Base-by-base conservation (phyloP, 305 asterid genomes). In the Plantago coronopus region DNA sequence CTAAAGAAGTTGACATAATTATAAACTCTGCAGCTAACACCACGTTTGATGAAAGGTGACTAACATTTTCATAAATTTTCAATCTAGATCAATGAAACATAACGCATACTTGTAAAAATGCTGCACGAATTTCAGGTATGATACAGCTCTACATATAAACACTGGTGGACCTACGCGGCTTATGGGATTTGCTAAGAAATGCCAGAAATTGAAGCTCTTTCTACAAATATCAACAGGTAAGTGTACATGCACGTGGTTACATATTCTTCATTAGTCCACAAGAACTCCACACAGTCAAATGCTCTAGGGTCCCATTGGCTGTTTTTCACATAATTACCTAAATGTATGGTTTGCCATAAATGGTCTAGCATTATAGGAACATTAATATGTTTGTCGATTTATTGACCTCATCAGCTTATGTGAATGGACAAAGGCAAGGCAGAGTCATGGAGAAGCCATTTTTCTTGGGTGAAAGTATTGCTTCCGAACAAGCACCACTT, bases 1-100 rank as follows among this genome's bases (percentile, higher is more conserved):
- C 79, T 21, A 72, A 79, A 64, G 90, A 93, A 67, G 86, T 87
- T 37, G 95, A 93, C 66, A 69, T 83, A 9, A 87, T 93, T 63
- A 79, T 93, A 25, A 93, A 82, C 57, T 91, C 97, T 57, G 97
- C 97, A 48, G 97, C 97, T 42, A 91, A 82, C 65, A 91, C 96
- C 64, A 82, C 96, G 49, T 93, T 93, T 29, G 93, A 93, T 65
- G 99, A 89, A 78, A 93, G 99, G 96, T 90, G 48, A 34, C 16
- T 38, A 38, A 38, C 43, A 38, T 10, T 11, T 38, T 11, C 43
- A 38, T n/a, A 38, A 10, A 38, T 10, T 38, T 38, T 15, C 43
- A 38, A 38, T 38, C 43, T 38, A 38, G 15, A 10, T 38, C 13
- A 38, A 0, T 38, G 15, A 38, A 38, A 38, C 15, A 38, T 1